Evolutionary conservation across 2,329 filamentous ascomycete genomes (phyloP).

Genomic region (Diaporthe sp.): DNA sequence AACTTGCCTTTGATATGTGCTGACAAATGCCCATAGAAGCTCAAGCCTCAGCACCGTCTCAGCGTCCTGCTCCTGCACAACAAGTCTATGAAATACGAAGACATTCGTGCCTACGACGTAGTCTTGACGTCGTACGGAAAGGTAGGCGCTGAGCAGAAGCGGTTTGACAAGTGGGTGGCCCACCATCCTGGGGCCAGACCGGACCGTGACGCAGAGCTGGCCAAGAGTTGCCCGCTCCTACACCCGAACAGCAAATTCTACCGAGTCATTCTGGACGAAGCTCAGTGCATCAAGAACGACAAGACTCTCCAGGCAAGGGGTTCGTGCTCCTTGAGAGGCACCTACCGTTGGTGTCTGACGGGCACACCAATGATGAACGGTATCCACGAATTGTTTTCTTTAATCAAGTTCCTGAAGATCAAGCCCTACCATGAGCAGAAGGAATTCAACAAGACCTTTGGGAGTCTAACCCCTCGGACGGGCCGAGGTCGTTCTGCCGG

Average conservation of each 20-base stretch:
- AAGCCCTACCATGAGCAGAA: constrained; percentile 76
- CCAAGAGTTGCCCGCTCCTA: too few relatives aligned
- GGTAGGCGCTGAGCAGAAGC: constrained; percentile 74
- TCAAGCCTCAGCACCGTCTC: constrained; percentile 68
- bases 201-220: too few relatives aligned
- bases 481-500: too few relatives aligned
- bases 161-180: constrained; percentile 63
- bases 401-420: constrained; percentile 82
- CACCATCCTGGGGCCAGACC: too few relatives aligned
- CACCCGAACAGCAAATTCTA: too few relatives aligned
- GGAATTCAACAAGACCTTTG: constrained; percentile 66
- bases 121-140: constrained; percentile 85
- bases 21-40: constrained; percentile 54
- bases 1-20: neutral
- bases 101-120: constrained; percentile 75
- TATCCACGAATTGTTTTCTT: constrained; percentile 79
- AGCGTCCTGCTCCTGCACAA: constrained; percentile 71
- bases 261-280: too few relatives aligned
- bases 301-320: too few relatives aligned
- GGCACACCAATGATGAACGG: constrained; percentile 93
- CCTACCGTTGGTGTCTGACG: constrained; percentile 78
- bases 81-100: constrained; percentile 67
- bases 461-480: constrained; percentile 37
- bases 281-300: too few relatives aligned
- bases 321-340: constrained; percentile 66